phyloP scores from a whole-genome alignment of 768 basidiomycete species.

The Pluteus cervinus region DNA sequence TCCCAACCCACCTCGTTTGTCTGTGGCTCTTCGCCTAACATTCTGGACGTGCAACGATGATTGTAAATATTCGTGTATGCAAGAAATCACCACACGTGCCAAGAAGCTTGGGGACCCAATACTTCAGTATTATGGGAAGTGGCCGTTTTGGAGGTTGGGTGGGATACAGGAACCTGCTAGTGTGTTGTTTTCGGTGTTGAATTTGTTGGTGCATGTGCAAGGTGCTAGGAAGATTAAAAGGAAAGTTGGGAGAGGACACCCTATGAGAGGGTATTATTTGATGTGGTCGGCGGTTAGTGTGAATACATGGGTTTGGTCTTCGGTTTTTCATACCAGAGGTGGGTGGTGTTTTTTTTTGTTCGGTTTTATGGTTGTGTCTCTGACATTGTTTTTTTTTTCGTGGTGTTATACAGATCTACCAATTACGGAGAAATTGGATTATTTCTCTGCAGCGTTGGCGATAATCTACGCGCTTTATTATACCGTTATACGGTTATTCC shows the following conservation, averaged over 20 bases:
- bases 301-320: slow-evolving; percentile 91
- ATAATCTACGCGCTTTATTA: slow-evolving; percentile 81
- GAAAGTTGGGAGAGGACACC: slow-evolving; percentile 48
- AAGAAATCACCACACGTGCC: slow-evolving; percentile 59
- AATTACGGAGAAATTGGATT: slow-evolving; percentile 85
- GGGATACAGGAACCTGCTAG: slow-evolving; percentile 95
- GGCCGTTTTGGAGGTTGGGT: slow-evolving; percentile 88
- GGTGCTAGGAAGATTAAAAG: slow-evolving; percentile 48
- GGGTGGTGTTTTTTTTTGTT: slow-evolving; percentile 16
- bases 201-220: slow-evolving; percentile 67
- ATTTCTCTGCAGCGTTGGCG: slow-evolving; percentile 87
- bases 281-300: slow-evolving; percentile 64
- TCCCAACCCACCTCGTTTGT: slow-evolving; percentile 25
- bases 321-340: slow-evolving; percentile 93
- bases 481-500: slow-evolving; percentile 69
- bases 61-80: slow-evolving; percentile 90
- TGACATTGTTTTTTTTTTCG: slow-evolving; percentile 1
- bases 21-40: slow-evolving; percentile 57
- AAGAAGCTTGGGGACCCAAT: slow-evolving; percentile 33
- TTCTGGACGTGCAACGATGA: slow-evolving; percentile 86
- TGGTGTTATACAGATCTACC: slow-evolving; percentile 60
- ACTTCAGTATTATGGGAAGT: slow-evolving; percentile 91
- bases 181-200: slow-evolving; percentile 83
- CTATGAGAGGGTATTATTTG: slow-evolving; percentile 65
- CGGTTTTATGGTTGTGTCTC: not conserved